These are phyloP conservation scores for Coelastrella sp. DNA, from an alignment of 139 green algal genomes.

Conservation along the genomic window DNA sequence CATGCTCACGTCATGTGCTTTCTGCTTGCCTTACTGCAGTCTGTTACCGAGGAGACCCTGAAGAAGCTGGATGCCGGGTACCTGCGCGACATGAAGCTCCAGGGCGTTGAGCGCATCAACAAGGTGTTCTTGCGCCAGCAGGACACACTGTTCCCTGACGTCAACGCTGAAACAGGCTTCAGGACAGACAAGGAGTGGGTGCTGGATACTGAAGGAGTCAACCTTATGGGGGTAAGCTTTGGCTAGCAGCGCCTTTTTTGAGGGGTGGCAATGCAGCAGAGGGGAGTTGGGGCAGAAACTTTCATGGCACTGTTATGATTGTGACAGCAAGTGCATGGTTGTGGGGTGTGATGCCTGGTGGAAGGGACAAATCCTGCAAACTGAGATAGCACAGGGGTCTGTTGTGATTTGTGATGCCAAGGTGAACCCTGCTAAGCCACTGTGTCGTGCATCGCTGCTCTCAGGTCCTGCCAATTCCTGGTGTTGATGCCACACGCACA, in stretches of 20 bases:
- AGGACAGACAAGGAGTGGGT: conserved; percentile 92
- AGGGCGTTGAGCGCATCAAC: conserved; percentile 85
- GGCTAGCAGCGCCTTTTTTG: neutral
- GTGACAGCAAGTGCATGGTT: no score
- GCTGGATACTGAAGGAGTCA: conserved; percentile 98
- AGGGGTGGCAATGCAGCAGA: no score
- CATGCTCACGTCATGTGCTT: no score
- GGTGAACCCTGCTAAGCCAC: no score
- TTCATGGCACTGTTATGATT: no score
- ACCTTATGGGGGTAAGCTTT: conserved; percentile 87
- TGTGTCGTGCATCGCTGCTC: no score
- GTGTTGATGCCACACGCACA: conserved; percentile 93
- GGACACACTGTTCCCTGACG: conserved; percentile 70
- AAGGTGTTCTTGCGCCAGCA: conserved; percentile 94
- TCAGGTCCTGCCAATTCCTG: conserved; percentile 90
- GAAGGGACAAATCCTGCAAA: no score
- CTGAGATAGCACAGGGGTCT: no score
- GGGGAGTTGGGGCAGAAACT: no score
- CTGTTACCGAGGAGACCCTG: conserved; percentile 68
- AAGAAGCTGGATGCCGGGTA: conserved; percentile 60
- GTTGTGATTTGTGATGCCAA: no score
- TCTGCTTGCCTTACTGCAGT: neutral
- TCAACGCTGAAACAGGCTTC: conserved; percentile 61
- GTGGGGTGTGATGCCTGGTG: no score
- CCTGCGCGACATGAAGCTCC: conserved; percentile 79